phyloP scores from a whole-genome alignment of 371 early-diverging fungal species.

The Dentiscutata heterogama region DNA sequence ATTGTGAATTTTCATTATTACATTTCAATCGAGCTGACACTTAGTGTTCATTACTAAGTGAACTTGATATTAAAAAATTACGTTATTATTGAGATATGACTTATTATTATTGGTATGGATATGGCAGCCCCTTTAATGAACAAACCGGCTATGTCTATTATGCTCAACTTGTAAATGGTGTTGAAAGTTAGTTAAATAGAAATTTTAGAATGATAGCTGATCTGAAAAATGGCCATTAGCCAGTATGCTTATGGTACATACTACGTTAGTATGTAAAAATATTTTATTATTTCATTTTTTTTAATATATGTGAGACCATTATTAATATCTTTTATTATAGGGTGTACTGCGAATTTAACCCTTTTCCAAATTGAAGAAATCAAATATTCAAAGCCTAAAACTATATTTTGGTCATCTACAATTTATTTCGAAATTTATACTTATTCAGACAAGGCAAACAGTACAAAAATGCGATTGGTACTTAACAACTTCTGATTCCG shows the following conservation, averaged over 20 bases:
- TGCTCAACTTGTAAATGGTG: slow-evolving; percentile 48
- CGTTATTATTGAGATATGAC: slow-evolving; percentile 55
- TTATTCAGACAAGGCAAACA: background rate
- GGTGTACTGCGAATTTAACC: slow-evolving; percentile 32
- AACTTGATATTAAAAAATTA: slow-evolving; percentile 48
- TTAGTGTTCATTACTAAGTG: slow-evolving; percentile 54
- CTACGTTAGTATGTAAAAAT: slow-evolving; percentile 19
- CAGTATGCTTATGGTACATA: background rate
- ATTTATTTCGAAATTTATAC: slow-evolving; percentile 42
- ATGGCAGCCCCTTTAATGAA: slow-evolving; percentile 53
- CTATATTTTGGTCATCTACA: slow-evolving; percentile 35
- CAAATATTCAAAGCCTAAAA: background rate
- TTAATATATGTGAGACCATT: background rate
- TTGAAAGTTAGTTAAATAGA: slow-evolving; percentile 42
- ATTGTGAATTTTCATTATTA: slow-evolving; percentile 52
- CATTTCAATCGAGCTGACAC: slow-evolving; percentile 46
- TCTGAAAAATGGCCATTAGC: background rate
- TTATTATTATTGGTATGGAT: slow-evolving; percentile 52
- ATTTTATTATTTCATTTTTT: background rate
- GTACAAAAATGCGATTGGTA: background rate
- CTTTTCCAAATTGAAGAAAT: background rate
- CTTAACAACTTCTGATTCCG: slow-evolving; percentile 18
- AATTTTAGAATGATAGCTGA: background rate
- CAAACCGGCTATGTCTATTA: slow-evolving; percentile 51
- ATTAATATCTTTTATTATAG: background rate